Conservation (phyloP, 2,329 filamentous ascomycete species). For the Thermochaetoides dissita region DNA sequence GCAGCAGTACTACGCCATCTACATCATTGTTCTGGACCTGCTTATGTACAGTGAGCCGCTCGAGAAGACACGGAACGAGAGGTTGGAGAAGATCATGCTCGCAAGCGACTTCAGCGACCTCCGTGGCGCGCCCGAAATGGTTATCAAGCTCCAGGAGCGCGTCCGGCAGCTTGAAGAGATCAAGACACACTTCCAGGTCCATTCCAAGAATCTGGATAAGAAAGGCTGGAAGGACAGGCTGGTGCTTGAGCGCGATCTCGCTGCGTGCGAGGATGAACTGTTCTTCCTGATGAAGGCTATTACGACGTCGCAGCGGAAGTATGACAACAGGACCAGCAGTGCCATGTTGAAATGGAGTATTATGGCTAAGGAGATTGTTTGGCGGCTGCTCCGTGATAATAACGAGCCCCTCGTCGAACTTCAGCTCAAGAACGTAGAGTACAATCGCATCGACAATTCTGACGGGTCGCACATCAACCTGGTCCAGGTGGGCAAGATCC, state of each 20-base stretch:
- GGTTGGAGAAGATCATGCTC: conserved; percentile 95
- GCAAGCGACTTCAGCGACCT: conserved; percentile 97
- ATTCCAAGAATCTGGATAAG: conserved; percentile 73
- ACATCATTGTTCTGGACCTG: conserved; percentile 92
- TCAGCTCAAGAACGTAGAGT: conserved; percentile 79
- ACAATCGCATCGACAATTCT: conserved; percentile 90
- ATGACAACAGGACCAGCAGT: conserved; percentile 57
- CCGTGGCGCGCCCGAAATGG: conserved; percentile 83
- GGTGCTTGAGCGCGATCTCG: conserved; percentile 75
- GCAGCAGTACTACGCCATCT: conserved; percentile 92
- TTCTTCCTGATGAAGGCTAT: conserved; percentile 99
- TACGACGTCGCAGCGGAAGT: conserved; percentile 83
- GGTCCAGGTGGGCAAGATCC: conserved; percentile 74
- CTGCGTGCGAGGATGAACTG: conserved; percentile 84
- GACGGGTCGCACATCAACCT: conserved; percentile 93
- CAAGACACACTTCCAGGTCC: conserved; percentile 88
- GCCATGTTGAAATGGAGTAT: conserved; percentile 85
- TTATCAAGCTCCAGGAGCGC: conserved; percentile 77
- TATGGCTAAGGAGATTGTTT: conserved; percentile 87
- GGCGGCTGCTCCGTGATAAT: conserved; percentile 83
- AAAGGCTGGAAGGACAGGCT: conserved; percentile 85
- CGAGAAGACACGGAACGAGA: conserved; percentile 92
- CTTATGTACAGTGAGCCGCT: conserved; percentile 91
- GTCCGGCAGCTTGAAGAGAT: conserved; percentile 92
- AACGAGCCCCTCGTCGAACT: conserved; percentile 84